Conservation (phyloP, 306 rosid genomes). For the Astragalus membranaceus region DNA sequence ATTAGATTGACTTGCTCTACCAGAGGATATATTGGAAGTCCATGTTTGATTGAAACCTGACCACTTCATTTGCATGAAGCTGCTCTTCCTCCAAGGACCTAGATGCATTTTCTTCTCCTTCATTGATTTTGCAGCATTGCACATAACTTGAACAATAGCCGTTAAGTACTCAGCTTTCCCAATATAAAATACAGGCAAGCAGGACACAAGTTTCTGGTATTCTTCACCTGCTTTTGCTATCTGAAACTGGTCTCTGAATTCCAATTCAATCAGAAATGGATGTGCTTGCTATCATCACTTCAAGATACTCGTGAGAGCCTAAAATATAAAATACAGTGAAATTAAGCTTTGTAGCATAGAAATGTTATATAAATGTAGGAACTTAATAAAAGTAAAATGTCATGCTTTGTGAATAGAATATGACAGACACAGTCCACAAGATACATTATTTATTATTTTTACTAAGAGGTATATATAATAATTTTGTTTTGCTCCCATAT, state of each 20-base stretch:
- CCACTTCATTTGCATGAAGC: constrained; percentile 72
- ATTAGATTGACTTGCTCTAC: constrained; percentile 12
- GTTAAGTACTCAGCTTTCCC: constrained; percentile 37
- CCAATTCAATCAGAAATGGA: constrained; percentile 29
- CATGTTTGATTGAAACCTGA: constrained; percentile 24
- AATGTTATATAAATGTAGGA: not conserved
- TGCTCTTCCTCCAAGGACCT: constrained; percentile 58
- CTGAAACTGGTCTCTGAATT: constrained; percentile 38
- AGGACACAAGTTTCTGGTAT: constrained; percentile 23
- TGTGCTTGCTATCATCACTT: constrained; percentile 31
- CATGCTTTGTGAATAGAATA: not conserved
- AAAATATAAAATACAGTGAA: not conserved
- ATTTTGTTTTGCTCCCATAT: too few relatives aligned
- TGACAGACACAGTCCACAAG: too few relatives aligned
- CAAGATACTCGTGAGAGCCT: constrained; percentile 39
- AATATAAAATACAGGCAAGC: constrained; percentile 31
- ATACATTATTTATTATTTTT: too few relatives aligned
- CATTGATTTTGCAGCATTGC: constrained; percentile 58
- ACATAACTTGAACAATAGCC: constrained; percentile 37
- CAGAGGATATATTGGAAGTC: not conserved
- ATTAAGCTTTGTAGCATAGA: not conserved
- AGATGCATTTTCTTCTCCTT: constrained; percentile 56
- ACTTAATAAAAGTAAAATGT: not conserved
- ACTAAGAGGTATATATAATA: too few relatives aligned
- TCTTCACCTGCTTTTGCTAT: constrained; percentile 37